Base-by-base conservation (phyloP, 441 rosid genomes). In the Populus hybrid region DNA sequence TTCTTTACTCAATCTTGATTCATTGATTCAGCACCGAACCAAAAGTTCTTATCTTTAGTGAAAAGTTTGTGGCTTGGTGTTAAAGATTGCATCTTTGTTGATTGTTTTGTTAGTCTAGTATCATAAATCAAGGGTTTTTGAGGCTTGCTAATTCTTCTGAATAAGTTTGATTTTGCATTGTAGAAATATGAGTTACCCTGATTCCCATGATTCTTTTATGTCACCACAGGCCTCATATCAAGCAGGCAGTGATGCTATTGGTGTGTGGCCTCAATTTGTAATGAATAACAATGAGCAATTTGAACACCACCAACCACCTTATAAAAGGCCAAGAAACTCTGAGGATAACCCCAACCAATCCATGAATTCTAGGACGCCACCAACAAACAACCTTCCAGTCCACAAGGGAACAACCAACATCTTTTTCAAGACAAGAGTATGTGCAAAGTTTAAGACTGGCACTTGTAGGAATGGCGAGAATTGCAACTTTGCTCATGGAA, bases 401-500 rank as follows among this genome's bases (percentile, higher is more conserved):
- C 91, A 92, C 59, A 88, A 84, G 82, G 99, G 98, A 18, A 79
- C 86, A 2, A 84, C 85, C 28, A 94, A 91, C 78, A 96, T 96
- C 42, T 96, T 94, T 86, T 96, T 90, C 77, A 96, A 96, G 90
- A 96, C 98, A 10, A 89, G 95, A 73, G 79, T 94, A 83, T 96
- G 99, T 77, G 96, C 93, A 0, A 94, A 92, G 53, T 96, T 91
- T 80, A 89, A 84, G 84, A 76, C 76, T 0, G 96, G 94, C 61
- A 26, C 84, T 70, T 94, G 98, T 79, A 87, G 93, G 85, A 96
- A 94, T 18, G 98, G 98, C 70, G 99, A 96, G 75, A 85, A 80
- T 71, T 96, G 99, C 81, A 96, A 96, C 78, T 96, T 94, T 66
- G 99, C 98, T 46, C 98, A 94, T 79, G 98, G 98, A 2, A 75